Conservation (phyloP, 352 stramenopile species). For the Peronospora destructor region DNA sequence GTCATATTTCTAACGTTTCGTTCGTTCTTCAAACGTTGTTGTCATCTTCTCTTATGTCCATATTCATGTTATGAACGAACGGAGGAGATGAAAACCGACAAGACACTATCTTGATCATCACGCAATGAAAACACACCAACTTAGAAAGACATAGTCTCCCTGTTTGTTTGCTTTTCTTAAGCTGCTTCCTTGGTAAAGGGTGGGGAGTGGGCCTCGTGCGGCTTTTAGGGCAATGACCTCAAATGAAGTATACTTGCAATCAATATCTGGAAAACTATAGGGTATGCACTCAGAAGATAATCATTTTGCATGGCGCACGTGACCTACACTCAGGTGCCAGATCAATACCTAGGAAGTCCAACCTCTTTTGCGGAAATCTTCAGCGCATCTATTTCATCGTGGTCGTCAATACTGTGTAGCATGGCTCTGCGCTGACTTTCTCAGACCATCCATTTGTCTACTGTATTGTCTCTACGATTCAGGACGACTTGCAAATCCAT, state of each 20-base stretch:
- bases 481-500: not conserved
- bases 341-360: too few relatives aligned
- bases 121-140: slow-evolving; percentile 63
- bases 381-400: too few relatives aligned
- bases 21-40: slow-evolving; percentile 58
- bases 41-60: slow-evolving; percentile 39
- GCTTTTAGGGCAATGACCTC: too few relatives aligned
- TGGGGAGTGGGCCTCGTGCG: slow-evolving; percentile 54
- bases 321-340: not conserved
- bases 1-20: slow-evolving; percentile 73
- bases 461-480: not conserved
- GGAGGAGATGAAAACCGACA: slow-evolving; percentile 53
- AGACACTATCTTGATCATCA: slow-evolving; percentile 75
- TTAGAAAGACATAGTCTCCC: slow-evolving; percentile 88
- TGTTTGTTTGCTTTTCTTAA: slow-evolving; percentile 65
- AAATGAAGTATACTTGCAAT: too few relatives aligned
- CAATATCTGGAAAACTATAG: not conserved
- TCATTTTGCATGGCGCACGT: too few relatives aligned
- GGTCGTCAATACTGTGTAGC: slow-evolving; percentile 10
- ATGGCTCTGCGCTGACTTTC: slow-evolving; percentile 12
- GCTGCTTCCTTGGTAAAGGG: slow-evolving; percentile 54
- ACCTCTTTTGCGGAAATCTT: too few relatives aligned
- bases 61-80: slow-evolving; percentile 62
- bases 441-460: slow-evolving; percentile 20
- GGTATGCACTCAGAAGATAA: too few relatives aligned